Percentiles rank a stretch among this genome's conserved stretches.
phyloP scores from a whole-genome alignment of 2,329 filamentous ascomycete genomes.

The Aureobasidium sp. region DNA sequence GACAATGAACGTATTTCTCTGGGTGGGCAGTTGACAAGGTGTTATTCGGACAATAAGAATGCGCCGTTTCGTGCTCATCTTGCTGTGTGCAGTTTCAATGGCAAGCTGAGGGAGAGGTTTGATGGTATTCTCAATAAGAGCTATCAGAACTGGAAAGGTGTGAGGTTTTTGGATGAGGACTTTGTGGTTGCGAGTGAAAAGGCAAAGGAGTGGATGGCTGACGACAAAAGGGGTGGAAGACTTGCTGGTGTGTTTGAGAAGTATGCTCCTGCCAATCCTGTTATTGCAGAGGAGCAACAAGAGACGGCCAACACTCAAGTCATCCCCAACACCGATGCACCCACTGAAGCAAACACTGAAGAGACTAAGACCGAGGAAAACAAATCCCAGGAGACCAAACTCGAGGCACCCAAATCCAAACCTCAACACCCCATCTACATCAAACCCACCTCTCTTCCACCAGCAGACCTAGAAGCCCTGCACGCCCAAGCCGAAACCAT shows the following conservation, averaged over 20 bases:
- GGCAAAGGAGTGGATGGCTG: constrained; percentile 60
- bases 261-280: not conserved
- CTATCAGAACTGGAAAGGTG: constrained; percentile 70
- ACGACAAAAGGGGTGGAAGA: constrained; percentile 43
- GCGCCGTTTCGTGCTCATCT: constrained; percentile 61
- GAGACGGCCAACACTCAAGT: not conserved
- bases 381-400: not conserved
- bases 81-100: constrained; percentile 68
- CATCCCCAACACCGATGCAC: not conserved
- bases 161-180: constrained; percentile 64
- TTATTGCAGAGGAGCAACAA: not conserved
- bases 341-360: not conserved
- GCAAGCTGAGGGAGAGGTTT: constrained; percentile 66
- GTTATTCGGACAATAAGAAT: constrained; percentile 78
- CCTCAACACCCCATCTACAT: not conserved
- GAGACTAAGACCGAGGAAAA: not conserved
- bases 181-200: constrained; percentile 61
- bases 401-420: constrained; percentile 20
- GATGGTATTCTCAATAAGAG: constrained; percentile 63
- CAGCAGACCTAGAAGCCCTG: not conserved
- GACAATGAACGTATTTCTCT: constrained; percentile 80
- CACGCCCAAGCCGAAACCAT: constrained; percentile 51
- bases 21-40: constrained; percentile 72
- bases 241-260: constrained; percentile 43
- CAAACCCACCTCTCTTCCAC: not conserved